These are phyloP conservation scores for Chlorella sp. DNA, from an alignment of 139 green algal genomes.

Conservation along the genomic window DNA sequence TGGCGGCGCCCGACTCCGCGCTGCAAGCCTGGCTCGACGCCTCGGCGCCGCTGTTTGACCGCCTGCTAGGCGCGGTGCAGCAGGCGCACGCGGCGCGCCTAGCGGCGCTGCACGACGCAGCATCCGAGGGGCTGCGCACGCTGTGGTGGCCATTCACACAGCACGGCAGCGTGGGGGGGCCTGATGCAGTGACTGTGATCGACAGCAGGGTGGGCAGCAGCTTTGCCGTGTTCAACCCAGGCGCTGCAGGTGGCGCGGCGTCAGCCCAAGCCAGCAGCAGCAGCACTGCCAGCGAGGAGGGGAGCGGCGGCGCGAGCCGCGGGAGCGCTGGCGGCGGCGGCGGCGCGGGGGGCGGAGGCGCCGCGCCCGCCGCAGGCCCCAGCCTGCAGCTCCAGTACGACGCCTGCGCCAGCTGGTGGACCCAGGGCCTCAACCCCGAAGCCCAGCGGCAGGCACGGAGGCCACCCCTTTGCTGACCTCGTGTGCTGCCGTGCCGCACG, in stretches of 20 bases:
- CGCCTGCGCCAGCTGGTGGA: conserved; percentile 96
- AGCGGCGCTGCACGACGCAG: conserved; percentile 29
- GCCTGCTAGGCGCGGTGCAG: conserved; percentile 49
- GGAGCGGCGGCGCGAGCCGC: neutral
- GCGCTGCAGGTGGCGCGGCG: neutral
- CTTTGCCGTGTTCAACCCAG: conserved; percentile 59
- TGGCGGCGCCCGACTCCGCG: conserved; percentile 31
- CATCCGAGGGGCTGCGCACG: conserved; percentile 26
- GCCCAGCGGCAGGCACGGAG: too few species aligned
- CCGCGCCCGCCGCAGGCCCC: neutral
- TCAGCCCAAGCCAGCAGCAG: conserved; percentile 1
- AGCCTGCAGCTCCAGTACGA: conserved; percentile 77
- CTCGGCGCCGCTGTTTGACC: conserved; percentile 47
- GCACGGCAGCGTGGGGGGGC: conserved; percentile 53
- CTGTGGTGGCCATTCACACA: conserved; percentile 99
- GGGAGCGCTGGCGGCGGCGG: neutral
- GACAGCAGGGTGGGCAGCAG: conserved; percentile 84
- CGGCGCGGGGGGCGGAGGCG: neutral
- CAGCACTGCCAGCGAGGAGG: neutral
- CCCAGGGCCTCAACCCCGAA: conserved; percentile 76
- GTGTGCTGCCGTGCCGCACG: too few species aligned
- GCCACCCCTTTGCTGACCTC: too few species aligned
- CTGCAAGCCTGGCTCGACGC: conserved; percentile 68
- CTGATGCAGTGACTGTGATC: conserved; percentile 74
- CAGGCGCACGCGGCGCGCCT: conserved; percentile 52